Evolutionary conservation across 352 stramenopile genomes (phyloP), one percentile per base, ranked within the genome.

Genomic region (Pythium vanterpoolii): DNA sequence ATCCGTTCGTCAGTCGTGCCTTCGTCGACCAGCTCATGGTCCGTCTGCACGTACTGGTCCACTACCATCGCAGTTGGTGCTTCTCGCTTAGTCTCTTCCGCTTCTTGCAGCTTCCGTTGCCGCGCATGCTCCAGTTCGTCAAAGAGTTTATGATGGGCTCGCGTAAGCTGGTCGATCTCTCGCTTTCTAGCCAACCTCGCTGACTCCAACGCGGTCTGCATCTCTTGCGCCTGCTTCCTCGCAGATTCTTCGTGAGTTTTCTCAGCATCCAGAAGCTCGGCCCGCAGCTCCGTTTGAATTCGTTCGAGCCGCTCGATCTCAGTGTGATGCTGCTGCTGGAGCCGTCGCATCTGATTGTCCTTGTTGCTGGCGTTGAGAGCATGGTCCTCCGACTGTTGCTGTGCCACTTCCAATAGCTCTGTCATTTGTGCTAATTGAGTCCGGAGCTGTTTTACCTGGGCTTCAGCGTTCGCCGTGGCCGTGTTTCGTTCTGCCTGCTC

Each of bases 1-100:
- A 88, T 66, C 8, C 71, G 66, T 26, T 56, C 48, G 26, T 76
- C 62, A 16, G 62, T 61, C 3, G 61, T 46, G 4, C 33, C 44
- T 21, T 61, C 44, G 3, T 55, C 53, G 1, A 48, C 9, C 11
- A 51, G 19, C 21, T 59, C 27, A 24, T 52, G n/a, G n/a, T 56
- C 31, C 1, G 60, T 62, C 40, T 68, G 52, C 21, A 64, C 42
- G 18, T 49, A 27, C 24, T 52, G 34, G 40, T 71, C 40, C 38
- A 52, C 53, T 16, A 28, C 3, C 38, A 24, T 18, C 44, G 51
- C 45, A 28, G 19, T 18, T 39, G 53, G 19, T 10, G 27, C 49
- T 27, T 21, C 26, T 23, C 10, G n/a, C 36, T 61, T 68, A 28
- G 30, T 68, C 40, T 38, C 34, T 31, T 58, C 43, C 8, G 21